Base-by-base conservation (phyloP, 2,329 filamentous ascomycete species). In the Scedosporium dehoogii region DNA sequence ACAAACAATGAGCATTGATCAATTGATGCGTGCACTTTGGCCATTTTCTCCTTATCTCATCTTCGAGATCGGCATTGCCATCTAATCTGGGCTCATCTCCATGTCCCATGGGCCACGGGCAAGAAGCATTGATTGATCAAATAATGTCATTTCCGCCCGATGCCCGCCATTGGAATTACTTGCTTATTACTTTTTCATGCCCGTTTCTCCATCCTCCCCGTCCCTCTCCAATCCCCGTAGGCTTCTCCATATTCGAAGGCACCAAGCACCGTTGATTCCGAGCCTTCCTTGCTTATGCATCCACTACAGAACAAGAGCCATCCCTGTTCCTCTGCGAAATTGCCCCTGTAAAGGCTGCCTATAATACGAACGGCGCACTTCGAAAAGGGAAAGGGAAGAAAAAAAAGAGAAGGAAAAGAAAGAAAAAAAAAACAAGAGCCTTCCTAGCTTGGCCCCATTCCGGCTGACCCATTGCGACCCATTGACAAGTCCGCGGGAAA, bases 161-260 rank as follows among this genome's bases (percentile, higher is more conserved):
- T 12, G 18, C 23, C 23, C 51, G 51, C 23, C 51, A 23, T 21
- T 23, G 18, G 23, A 27, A 55, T 55, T 55, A 55, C 51, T 55
- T 55, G 51, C 51, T 55, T 55, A 55, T 55, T 25, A 55, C 51
- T 55, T 55, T 14, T 55, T 55, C 51, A 55, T 55, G 51, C 51
- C 51, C 21, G 44, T 18, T 55, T 25, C 51, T 55, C 51, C 51
- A 55, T 14, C n/a, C 18, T 21, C n/a, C 44, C 21, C 16, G 21
- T 48, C 44, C 44, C 44, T 18, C 44, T 23, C 44, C 44, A 48
- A 18, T 23, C 21, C 44, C 44, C 44, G 44, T 21, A 9, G 44
- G 14, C 33, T 38, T 38, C 33, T 38, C 33, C 33, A 38, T 38
- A 38, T 10, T 10, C 33, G 4, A 38, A 38, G 10, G 33, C 33